Base-by-base conservation (phyloP, 139 green algal species). In the Spirogloea muscicola region DNA sequence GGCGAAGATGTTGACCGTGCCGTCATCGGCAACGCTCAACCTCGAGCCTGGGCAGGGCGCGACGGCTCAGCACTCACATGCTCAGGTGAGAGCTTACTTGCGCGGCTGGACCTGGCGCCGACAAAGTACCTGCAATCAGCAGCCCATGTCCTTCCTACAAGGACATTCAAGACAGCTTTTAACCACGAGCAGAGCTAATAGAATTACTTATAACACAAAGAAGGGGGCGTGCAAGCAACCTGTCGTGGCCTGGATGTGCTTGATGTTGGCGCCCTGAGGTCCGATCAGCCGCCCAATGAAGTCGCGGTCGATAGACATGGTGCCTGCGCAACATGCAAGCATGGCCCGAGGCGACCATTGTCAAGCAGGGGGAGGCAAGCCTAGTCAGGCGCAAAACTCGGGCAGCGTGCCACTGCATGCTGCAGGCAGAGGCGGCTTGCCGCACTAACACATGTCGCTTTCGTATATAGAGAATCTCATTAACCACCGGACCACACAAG, bases 241-340 rank as follows among this genome's bases (percentile, higher is more conserved):
- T 6, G 34, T 84, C 34, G 42, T 18, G 25, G 60, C 72, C 46
- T 89, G 72, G 18, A 91, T 70, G 25, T 66, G 65, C n/a, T 69
- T 58, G 18, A 92, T 79, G 29, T 49, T 73, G 13, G 40, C 33
- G 3, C 88, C 88, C 57, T 69, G 57, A 3, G 58, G n/a, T 0
- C 85, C 86, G 25, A 90, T 88, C 2, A 90, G 13, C 0, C 58
- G 58, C 7, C 85, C 87, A 6, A 91, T 52, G 33, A 64, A 71
- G 36, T 62, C 41, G 38, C 40, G 43, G 1, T 72, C 64, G 6
- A 91, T 48, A 3, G 34, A 38, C 2, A 91, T 16, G n/a, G 27
- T 68, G 7, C 69, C 69, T 74, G 66, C n/a, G n/a, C n/a, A n/a
- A n/a, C n/a, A n/a, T n/a, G n/a, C n/a, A n/a, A n/a, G n/a, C n/a